A percentile compares a stretch with the other conserved stretches of the same genome.
Evolutionary conservation across 1,284 basidiomycete genomes (phyloP).

Genomic region (Cutaneotrichosporon cutaneum): DNA sequence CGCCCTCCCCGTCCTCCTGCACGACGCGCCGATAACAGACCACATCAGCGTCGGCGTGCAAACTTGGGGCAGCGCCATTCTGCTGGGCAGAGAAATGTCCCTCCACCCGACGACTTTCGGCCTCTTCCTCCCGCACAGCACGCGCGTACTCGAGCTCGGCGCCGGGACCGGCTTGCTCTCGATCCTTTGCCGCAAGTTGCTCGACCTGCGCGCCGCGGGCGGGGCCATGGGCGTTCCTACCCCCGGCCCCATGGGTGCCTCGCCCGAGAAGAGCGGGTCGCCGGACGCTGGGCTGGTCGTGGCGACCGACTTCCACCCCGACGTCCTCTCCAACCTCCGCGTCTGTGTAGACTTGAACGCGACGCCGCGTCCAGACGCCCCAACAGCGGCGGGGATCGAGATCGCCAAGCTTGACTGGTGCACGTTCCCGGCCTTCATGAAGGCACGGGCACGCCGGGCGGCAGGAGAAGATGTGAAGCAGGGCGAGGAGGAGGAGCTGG

Average conservation of each 20-base stretch:
- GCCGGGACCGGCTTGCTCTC: slow-evolving; percentile 79
- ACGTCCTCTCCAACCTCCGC: slow-evolving; percentile 70
- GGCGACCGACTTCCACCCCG: slow-evolving; percentile 75
- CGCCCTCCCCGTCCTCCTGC: slow-evolving; percentile 58
- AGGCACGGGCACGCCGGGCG: slow-evolving; percentile 1
- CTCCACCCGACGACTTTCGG: slow-evolving; percentile 57
- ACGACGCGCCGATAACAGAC: slow-evolving; percentile 72
- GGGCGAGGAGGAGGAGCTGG: slow-evolving; percentile 24
- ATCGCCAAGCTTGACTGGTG: slow-evolving; percentile 69
- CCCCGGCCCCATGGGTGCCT: slow-evolving; percentile 11
- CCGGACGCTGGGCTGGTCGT: slow-evolving; percentile 56
- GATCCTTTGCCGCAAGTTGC: slow-evolving; percentile 63
- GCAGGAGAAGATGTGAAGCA: slow-evolving; percentile 12
- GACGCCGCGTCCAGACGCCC: slow-evolving; percentile 28
- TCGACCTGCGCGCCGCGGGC: slow-evolving; percentile 52
- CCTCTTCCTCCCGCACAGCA: slow-evolving; percentile 41
- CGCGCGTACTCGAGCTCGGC: slow-evolving; percentile 74
- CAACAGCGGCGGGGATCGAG: slow-evolving; percentile 49
- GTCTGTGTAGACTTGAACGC: slow-evolving; percentile 67
- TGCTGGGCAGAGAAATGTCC: slow-evolving; percentile 73
- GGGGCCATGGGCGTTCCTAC: slow-evolving; percentile 1
- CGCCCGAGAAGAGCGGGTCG: slow-evolving; percentile 6
- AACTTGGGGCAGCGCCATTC: slow-evolving; percentile 84
- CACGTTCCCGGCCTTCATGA: slow-evolving; percentile 52
- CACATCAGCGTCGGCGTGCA: slow-evolving; percentile 78